phyloP scores from a whole-genome alignment of 108 stramenopile genomes.

The Mediolabrus comicus region DNA sequence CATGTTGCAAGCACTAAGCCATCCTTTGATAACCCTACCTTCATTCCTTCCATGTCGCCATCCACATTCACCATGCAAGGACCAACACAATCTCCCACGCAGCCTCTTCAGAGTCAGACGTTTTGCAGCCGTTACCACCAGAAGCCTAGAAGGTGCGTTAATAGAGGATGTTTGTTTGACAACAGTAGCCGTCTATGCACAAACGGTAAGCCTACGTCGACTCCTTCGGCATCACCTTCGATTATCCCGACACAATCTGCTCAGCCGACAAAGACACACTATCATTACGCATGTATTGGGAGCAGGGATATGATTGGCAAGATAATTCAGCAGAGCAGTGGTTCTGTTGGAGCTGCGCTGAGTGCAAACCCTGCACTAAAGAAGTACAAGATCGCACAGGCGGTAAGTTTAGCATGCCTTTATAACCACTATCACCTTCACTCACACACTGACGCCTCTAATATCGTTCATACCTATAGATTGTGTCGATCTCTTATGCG shows the following conservation, averaged over 20 bases:
- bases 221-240: background rate
- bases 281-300: constrained; percentile 56
- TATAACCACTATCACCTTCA: too few species aligned
- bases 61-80: background rate
- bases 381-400: background rate
- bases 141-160: background rate
- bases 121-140: constrained; percentile 11
- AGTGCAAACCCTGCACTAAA: background rate
- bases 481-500: constrained; percentile 23
- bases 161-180: background rate
- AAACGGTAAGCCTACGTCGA: background rate
- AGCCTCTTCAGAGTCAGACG: constrained; percentile 1
- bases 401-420: too few species aligned
- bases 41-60: constrained; percentile 6
- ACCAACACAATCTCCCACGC: background rate
- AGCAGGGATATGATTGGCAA: constrained; percentile 64
- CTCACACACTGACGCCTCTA: too few species aligned
- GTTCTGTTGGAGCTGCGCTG: constrained; percentile 52
- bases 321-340: constrained; percentile 52
- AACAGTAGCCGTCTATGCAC: background rate
- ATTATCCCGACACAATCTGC: background rate
- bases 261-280: constrained; percentile 3
- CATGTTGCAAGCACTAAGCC: too few species aligned
- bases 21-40: background rate
- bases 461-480: too few species aligned